Evolutionary conservation across 352 stramenopile species (phyloP), one percentile per base, ranked within the genome.

Genomic region (Phytophthora melonis): DNA sequence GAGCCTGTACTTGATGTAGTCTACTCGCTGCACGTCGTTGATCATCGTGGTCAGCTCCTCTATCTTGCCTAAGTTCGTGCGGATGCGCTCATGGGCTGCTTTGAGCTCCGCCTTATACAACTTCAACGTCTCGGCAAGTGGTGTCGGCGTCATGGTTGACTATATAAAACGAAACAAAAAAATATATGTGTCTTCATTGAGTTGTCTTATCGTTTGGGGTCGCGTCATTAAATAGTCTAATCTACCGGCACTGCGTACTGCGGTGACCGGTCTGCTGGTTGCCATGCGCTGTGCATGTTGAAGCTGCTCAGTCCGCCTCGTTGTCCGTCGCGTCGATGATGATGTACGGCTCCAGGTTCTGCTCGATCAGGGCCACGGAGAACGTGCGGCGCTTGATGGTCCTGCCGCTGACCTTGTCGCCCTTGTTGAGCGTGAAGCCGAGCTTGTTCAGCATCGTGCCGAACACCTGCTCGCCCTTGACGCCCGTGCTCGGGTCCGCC

Each of bases 1-100:
- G 2, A 65, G 43, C 6, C 21, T 43, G 18, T 25, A 27, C 30
- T 65, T 65, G 18, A 65, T 65, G 18, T 45, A 65, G 25, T 65
- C 58, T 13, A 21, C 13, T n/a, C 58, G 34, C 11, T 65, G 23
- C 10, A 65, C 19, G 18, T 65, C 58, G 16, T 57, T 65, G 27
- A 65, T 39, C 58, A 64, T 64, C 43, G 43, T 52, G 8, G 43
- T 52, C 16, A 52, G 43, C 43, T 52, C 43, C 43, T 52, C 16
- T 23, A 52, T 52, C 43, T 19, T 52, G 2, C 7, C 43, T 23
- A 52, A 23, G n/a, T 52, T 19, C 43, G 16, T 23, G 16, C 8
- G 16, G 43, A 52, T 52, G 43, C 18, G 43, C 16, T 23, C 43
- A 52, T 52, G 43, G 11, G 43, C 43, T 3, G 11, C 43, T 23